Conservation (phyloP, 1,284 basidiomycete species). For the Ganoderma leucocontextum region DNA sequence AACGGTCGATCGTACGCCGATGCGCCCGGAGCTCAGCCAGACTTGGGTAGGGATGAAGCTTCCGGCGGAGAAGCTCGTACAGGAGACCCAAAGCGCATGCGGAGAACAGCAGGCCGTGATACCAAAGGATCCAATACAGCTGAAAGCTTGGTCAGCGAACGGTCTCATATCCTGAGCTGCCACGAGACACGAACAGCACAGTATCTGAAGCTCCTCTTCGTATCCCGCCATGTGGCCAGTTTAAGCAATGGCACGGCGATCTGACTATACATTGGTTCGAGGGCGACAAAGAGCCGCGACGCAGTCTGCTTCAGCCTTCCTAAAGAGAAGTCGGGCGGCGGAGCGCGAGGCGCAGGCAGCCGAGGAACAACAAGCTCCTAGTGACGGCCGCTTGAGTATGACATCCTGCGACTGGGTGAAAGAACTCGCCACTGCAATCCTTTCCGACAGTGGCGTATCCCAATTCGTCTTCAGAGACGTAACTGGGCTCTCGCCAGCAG, state of each 20-base stretch:
- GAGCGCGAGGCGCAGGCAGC: conserved; percentile 51
- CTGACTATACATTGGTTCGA: conserved; percentile 58
- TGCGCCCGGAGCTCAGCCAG: conserved; percentile 60
- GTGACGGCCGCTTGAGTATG: neutral
- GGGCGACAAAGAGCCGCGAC: conserved; percentile 63
- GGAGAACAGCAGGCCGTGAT: conserved; percentile 61
- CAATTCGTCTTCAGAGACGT: neutral
- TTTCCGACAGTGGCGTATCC: conserved; percentile 20
- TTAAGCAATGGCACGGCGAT: conserved; percentile 49
- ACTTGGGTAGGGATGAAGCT: conserved; percentile 62
- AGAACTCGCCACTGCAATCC: conserved; percentile 23
- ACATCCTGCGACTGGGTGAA: neutral
- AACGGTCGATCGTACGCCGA: conserved; percentile 54
- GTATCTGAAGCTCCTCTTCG: conserved; percentile 52
- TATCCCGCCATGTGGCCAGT: conserved; percentile 66
- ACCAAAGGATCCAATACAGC: conserved; percentile 74
- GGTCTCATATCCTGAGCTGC: neutral
- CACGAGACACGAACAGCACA: conserved; percentile 55
- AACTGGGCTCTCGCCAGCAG: neutral
- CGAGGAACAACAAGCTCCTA: conserved; percentile 55
- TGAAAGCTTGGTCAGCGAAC: conserved; percentile 37
- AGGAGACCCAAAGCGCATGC: conserved; percentile 56
- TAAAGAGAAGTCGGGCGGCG: conserved; percentile 58
- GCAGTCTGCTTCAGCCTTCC: conserved; percentile 58
- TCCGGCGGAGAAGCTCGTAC: conserved; percentile 57